Percentiles rank a stretch among this genome's conserved stretches.
Conservation (phyloP, 2,329 filamentous ascomycete genomes). For the Tolypocladium pustulatum region DNA sequence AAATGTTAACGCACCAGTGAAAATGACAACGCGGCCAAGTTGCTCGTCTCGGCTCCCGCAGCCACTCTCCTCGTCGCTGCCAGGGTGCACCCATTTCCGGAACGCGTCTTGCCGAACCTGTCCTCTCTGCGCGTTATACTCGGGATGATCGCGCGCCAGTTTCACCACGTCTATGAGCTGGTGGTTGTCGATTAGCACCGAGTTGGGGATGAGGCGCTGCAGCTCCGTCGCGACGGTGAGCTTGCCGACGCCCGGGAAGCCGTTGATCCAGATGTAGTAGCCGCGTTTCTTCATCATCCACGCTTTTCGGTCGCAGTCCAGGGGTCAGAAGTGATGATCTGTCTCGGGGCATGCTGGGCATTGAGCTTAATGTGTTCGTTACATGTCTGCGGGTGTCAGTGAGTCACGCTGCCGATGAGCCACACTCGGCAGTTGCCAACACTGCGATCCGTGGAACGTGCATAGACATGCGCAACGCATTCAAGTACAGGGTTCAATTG, state of each 20-base stretch:
- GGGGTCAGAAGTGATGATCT: neutral
- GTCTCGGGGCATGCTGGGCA: neutral
- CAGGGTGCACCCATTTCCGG: neutral
- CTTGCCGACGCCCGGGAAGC: conserved; percentile 20
- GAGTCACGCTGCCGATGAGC: neutral
- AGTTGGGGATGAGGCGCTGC: conserved; percentile 11
- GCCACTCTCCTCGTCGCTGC: neutral
- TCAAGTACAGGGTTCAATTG: neutral
- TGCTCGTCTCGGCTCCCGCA: neutral
- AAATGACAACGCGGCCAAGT: neutral
- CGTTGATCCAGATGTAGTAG: conserved; percentile 19
- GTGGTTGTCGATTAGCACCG: conserved; percentile 19
- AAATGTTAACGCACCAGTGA: neutral
- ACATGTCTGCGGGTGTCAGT: neutral
- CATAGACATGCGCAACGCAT: too few species aligned
- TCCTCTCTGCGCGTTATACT: conserved; percentile 12
- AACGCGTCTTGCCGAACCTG: conserved; percentile 4
- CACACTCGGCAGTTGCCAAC: neutral
- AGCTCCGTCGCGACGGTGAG: conserved; percentile 18
- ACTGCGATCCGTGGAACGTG: too few species aligned
- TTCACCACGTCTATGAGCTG: conserved; percentile 16
- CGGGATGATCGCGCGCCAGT: conserved; percentile 6
- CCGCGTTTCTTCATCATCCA: neutral
- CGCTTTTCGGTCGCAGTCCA: neutral
- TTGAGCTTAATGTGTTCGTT: too few species aligned